Evolutionary conservation across 352 stramenopile species (phyloP), one percentile per base, ranked within the genome.

Genomic region (Phytophthora palmivora): DNA sequence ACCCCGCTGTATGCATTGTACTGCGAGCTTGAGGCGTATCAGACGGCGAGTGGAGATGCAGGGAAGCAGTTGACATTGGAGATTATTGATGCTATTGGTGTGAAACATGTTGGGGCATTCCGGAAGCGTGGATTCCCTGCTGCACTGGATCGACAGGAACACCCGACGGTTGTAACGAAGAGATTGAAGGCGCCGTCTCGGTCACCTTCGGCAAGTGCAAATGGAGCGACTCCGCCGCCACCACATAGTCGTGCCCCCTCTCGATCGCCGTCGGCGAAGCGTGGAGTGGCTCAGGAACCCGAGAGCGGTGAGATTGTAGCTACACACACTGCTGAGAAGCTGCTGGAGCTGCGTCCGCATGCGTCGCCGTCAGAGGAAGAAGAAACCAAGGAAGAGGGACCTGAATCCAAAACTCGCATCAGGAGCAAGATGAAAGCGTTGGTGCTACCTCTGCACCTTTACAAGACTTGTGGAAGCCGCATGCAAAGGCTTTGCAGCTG

Each of bases 21-120:
- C 43, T 90, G 81, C 46, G 85, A 94, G 54, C 53, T 94, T 6
- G 80, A 94, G 16, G 82, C 81, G 0, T 94, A 92, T 37, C 70
- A 81, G 41, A 78, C 55, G 9, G 79, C 79, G 6, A 89, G 84
- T 53, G 50, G 54, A 15, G 73, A 83, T 26, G 68, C 63, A n/a
- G 60, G 52, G 0, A 74, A 78, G 58, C 72, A 84, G 19, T 74
- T 92, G 45, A 53, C 47, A 24, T 50, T 92, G 21, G 59, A 78
- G 22, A 78, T 92, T 32, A 79, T 89, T 7, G 73, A 84, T n/a
- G 62, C 81, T 0, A 51, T 73, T 9, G 56, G 45, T 1, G 28
- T 69, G 4, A 58, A 70, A 18, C 37, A 70, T 38, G 52, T 44
- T 15, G 56, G 38, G 0, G 19, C 30, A 19, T 77, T 64, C 32